Base-by-base conservation (phyloP, 805 yeast genomes). In the Alloascoidea africana region DNA sequence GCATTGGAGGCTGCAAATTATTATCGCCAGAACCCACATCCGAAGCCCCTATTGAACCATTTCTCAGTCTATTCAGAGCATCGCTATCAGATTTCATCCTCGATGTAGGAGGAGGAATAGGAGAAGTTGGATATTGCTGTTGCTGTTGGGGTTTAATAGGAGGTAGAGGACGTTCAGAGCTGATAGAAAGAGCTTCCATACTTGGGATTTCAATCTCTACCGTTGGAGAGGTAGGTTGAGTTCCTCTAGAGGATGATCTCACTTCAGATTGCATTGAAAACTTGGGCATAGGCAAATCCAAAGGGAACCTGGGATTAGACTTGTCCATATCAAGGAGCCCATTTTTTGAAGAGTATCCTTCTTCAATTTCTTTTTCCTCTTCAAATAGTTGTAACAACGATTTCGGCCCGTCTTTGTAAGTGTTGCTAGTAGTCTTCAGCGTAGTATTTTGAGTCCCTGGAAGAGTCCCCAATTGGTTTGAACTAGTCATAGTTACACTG, bases 311-410 rank as follows among this genome's bases (percentile, higher is more conserved):
- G n/a, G 8, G 8, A 23, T 23, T 23, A 8, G 30, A 8, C n/a
- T 8, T 8, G n/a, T n/a, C n/a, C n/a, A n/a, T 23, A 23, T 45
- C 43, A 4, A 53, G 51, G 2, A 49, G 39, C 14, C 45, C 45
- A 36, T 43, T 45, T 36, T 2, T 34, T 19, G 16, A 35, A 19
- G 23, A 27, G 43, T 34, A 19, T 42, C 43, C 52, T 4, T 49
- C 51, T 4, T 51, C 57, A 2, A 50, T 55, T 6, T 51, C 57
- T 16, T 55, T 63, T 6, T 51, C 58, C 17, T 71, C 75, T 45
- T 78, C 85, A 51, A 84, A 84, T 17, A 85, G 55, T 51, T 75
- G 74, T 41, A 77, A 56, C 19, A 85, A 58, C 2, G 91, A 78
- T 51, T 72, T 75, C 1, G 94, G 94, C 0, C 84, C 77, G 32